Conservation (phyloP, 768 basidiomycete genomes). For the Termitomyces sp. region DNA sequence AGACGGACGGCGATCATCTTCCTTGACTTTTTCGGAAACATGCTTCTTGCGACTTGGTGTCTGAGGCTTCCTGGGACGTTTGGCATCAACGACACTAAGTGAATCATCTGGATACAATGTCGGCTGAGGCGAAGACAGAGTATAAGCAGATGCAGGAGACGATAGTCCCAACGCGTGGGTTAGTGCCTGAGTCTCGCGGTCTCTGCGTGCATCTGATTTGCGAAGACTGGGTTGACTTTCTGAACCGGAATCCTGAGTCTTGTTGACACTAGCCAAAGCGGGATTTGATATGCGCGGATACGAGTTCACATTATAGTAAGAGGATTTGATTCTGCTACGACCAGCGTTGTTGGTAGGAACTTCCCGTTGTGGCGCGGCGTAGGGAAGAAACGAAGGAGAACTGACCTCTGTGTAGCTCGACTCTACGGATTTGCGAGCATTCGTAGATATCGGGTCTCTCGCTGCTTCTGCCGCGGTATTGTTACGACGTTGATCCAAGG, state of each 20-base stretch:
- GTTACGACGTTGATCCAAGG: constrained; percentile 16
- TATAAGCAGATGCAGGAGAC: constrained; percentile 30
- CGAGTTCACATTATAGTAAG: constrained; percentile 52
- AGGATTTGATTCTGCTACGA: constrained; percentile 63
- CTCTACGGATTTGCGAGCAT: constrained; percentile 26
- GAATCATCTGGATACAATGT: constrained; percentile 73
- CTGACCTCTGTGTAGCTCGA: constrained; percentile 48
- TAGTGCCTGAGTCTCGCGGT: constrained; percentile 31
- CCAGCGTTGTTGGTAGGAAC: constrained; percentile 33
- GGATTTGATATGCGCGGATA: constrained; percentile 50
- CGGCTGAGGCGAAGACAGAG: constrained; percentile 45
- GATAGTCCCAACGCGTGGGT: constrained; percentile 31
- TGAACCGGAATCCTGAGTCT: constrained; percentile 3
- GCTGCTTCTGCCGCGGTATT: constrained; percentile 13
- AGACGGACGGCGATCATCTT: constrained; percentile 16
- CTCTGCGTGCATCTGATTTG: constrained; percentile 38
- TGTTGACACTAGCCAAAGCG: constrained; percentile 19
- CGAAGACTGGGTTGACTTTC: constrained; percentile 20
- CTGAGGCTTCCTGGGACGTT: constrained; percentile 10
- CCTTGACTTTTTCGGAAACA: constrained; percentile 9
- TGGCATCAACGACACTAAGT: constrained; percentile 49
- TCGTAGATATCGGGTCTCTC: constrained; percentile 14
- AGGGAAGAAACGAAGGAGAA: constrained; percentile 34
- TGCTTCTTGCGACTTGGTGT: constrained; percentile 8
- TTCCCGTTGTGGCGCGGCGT: constrained; percentile 17